Base-by-base conservation (phyloP, 2,329 filamentous ascomycete genomes). In the Cryoendolithus antarcticus region DNA sequence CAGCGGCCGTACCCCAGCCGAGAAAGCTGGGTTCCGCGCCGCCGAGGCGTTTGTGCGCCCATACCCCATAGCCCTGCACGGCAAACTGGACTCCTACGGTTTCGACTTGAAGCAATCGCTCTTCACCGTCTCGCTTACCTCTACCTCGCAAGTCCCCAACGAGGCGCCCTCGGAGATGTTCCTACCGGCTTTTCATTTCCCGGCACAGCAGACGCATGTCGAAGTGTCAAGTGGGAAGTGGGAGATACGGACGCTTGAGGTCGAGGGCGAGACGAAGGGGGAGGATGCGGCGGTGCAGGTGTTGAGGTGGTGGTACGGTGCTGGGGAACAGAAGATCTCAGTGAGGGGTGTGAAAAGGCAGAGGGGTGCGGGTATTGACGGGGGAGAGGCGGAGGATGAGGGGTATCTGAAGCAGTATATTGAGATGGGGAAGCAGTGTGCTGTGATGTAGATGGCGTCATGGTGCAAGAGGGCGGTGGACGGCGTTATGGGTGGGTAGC, bases 41-140 rank as follows among this genome's bases (percentile, higher is more conserved):
- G 89, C 88, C 3, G 89, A 98, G 62, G 89, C 93, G 1, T 96
- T 86, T 53, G 77, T 96, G 28, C 80, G 91, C 2, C 91, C 91
- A 1, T 80, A 81, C 1, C 85, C 91, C 0, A 77, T 88, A 19
- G 69, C 71, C 3, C 82, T 82, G 0, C 78, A 79, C 35, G 91
- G 91, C 7, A 71, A 73, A 21, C 67, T 95, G 9, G 57, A 72
- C 2, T 69, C 72, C 7, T 83, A 84, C 53, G 81, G 77, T 2
- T 98, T 98, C 53, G 86, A 95, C 57, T 68, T 98, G 38, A 75
- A 74, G 35, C 81, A 72, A 43, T 89, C 83, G 57, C 73, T 72
- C 7, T 96, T 94, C 60, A 77, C 71, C 4, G 70, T 98, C 39
- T 71, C 74, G 10, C 60, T 98, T 15, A 64, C 70, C 1, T 79